Percentiles rank a stretch among this genome's conserved stretches.
Evolutionary conservation across 768 basidiomycete species (phyloP).

Genomic region (Boletus rufocinnamomeus): DNA sequence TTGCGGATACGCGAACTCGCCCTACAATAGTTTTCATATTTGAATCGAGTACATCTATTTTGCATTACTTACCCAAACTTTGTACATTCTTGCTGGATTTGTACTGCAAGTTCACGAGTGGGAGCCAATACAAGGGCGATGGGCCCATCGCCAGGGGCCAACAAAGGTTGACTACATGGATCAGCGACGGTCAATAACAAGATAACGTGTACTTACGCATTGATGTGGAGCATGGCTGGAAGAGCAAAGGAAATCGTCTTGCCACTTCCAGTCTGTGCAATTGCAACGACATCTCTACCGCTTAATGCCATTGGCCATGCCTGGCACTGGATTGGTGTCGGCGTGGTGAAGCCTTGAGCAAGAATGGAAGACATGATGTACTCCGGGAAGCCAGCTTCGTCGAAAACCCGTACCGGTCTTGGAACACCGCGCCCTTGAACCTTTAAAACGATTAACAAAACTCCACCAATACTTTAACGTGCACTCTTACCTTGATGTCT

Average conservation of each 20-base stretch:
- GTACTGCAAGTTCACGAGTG: conserved; percentile 97
- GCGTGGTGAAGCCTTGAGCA: conserved; percentile 87
- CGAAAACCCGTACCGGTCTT: conserved; percentile 87
- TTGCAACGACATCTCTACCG: conserved; percentile 92
- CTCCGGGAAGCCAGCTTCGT: conserved; percentile 95
- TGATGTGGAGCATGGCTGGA: conserved; percentile 99
- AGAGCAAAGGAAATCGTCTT: conserved; percentile 99
- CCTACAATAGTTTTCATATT: conserved; percentile 37
- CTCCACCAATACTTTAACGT: not conserved
- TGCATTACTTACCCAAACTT: conserved; percentile 82
- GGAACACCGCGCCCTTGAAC: conserved; percentile 89
- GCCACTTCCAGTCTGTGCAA: conserved; percentile 97
- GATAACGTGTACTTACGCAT: conserved; percentile 66
- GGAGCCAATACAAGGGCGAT: conserved; percentile 97
- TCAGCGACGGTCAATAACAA: not conserved
- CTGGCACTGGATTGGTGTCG: conserved; percentile 97
- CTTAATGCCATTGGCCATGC: conserved; percentile 99
- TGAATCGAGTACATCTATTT: not conserved
- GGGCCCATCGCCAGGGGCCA: conserved; percentile 93
- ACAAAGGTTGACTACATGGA: conserved; percentile 75
- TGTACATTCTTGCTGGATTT: conserved; percentile 98
- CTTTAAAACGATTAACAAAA: conserved; percentile 39
- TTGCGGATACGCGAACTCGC: conserved; percentile 95
- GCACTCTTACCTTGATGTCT: conserved; percentile 75
- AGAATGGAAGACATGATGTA: conserved; percentile 93